Evolutionary conservation across 1,284 basidiomycete genomes (phyloP).

Genomic region (Vanrija sp.): DNA sequence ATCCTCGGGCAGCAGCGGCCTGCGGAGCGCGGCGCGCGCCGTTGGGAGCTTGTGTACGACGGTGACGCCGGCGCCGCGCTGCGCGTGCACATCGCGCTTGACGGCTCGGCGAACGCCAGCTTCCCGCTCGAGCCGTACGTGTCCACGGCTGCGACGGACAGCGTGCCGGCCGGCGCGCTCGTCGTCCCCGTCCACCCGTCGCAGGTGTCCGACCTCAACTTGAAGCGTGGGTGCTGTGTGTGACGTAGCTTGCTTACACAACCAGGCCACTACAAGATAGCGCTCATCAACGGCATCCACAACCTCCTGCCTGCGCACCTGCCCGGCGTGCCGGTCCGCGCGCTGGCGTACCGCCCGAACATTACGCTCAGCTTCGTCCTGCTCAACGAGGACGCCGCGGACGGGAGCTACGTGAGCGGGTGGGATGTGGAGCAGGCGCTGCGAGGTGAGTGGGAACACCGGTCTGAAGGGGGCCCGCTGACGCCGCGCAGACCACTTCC

Average conservation of each 20-base stretch:
- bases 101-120: conserved; percentile 24
- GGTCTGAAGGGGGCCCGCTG: not conserved
- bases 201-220: conserved; percentile 24
- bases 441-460: conserved; percentile 57
- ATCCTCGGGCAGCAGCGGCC: conserved; percentile 23
- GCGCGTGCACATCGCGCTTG: conserved; percentile 27
- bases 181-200: conserved; percentile 37
- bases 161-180: conserved; percentile 23
- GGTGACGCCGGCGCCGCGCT: conserved; percentile 15
- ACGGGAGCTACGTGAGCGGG: conserved; percentile 58
- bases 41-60: conserved; percentile 25
- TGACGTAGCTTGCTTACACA: too few species aligned
- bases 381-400: conserved; percentile 77
- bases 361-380: conserved; percentile 59
- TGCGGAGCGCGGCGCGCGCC: conserved; percentile 12
- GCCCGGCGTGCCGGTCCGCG: conserved; percentile 39
- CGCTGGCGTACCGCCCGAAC: conserved; percentile 62
- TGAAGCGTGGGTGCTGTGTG: too few species aligned
- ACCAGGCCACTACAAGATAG: conserved; percentile 37
- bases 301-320: conserved; percentile 56
- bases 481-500: conserved; percentile 59
- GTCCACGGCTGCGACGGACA: conserved; percentile 10
- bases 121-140: conserved; percentile 43
- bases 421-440: conserved; percentile 72
- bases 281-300: conserved; percentile 56